Evolutionary conservation across 441 rosid species (phyloP).

Genomic region (Adansonia gregorii): DNA sequence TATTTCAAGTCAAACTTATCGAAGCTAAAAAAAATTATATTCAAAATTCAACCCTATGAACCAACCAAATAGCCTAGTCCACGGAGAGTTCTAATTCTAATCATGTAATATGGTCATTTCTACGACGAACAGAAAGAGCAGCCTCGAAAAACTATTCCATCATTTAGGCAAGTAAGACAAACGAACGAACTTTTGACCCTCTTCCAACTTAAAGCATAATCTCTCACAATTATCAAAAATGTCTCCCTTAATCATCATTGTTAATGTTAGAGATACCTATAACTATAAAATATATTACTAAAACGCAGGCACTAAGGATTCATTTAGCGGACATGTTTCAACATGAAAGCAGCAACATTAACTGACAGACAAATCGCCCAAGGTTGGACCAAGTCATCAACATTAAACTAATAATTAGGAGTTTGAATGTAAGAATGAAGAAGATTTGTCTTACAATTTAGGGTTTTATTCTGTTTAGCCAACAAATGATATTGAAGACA

Average conservation of each 20-base stretch:
- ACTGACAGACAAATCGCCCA: neutral
- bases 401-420: neutral
- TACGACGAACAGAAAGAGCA: slow-evolving; percentile 14
- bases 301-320: neutral
- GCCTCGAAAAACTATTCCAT: slow-evolving; percentile 28
- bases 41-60: no score
- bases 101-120: neutral
- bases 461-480: neutral
- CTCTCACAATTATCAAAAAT: slow-evolving; percentile 5
- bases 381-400: slow-evolving; percentile 16
- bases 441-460: neutral
- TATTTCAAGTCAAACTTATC: no score
- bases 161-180: slow-evolving; percentile 27
- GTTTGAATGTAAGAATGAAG: slow-evolving; percentile 9
- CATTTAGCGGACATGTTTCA: slow-evolving; percentile 33
- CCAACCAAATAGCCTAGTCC: no score
- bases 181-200: neutral
- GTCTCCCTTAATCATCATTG: slow-evolving; percentile 17
- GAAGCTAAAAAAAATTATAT: no score
- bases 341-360: slow-evolving; percentile 20
- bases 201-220: slow-evolving; percentile 8
- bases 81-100: no score
- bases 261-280: neutral
- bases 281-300: neutral
- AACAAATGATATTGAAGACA: slow-evolving; percentile 12